A percentile compares a stretch with the other conserved stretches of the same genome.
Evolutionary conservation across 2,329 filamentous ascomycete genomes (phyloP).

Genomic region (Amylocarpus encephaloides): DNA sequence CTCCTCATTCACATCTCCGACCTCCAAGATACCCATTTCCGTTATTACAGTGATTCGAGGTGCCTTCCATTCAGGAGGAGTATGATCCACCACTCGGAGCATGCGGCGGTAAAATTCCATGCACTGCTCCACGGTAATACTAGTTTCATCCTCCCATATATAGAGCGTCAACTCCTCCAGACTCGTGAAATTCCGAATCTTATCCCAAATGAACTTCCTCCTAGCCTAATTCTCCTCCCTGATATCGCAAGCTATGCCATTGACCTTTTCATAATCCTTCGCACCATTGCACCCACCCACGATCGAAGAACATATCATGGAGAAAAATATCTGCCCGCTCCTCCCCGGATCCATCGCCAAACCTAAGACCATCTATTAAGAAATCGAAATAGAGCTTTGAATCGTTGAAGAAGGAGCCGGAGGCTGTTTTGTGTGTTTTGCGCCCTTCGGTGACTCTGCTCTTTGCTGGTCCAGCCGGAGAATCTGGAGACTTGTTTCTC

Average conservation of each 20-base stretch:
- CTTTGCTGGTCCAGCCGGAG: conserved; percentile 7
- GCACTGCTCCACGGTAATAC: background rate
- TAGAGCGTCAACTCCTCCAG: conserved; percentile 17
- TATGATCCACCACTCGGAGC: background rate
- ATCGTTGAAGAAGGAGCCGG: conserved; percentile 7
- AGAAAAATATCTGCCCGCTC: conserved; percentile 4
- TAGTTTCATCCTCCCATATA: conserved; percentile 12
- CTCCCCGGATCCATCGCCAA: conserved; percentile 6
- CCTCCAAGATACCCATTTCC: too few relatives aligned
- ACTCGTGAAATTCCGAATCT: conserved; percentile 12
- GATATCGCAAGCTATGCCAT: conserved; percentile 14
- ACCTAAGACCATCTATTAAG: conserved; percentile 13
- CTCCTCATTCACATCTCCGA: too few relatives aligned
- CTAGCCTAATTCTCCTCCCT: conserved; percentile 15
- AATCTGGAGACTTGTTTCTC: background rate
- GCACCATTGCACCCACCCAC: conserved; percentile 13
- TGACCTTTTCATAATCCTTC: conserved; percentile 15
- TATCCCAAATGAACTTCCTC: conserved; percentile 17
- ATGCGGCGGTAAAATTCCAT: background rate
- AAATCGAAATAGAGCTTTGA: conserved; percentile 21
- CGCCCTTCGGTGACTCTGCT: conserved; percentile 18
- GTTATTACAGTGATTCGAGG: background rate
- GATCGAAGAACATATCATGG: conserved; percentile 17
- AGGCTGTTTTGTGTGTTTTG: conserved; percentile 6
- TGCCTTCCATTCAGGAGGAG: background rate